phyloP scores from a whole-genome alignment of 768 basidiomycete genomes.

The Leccinum uliginosum region DNA sequence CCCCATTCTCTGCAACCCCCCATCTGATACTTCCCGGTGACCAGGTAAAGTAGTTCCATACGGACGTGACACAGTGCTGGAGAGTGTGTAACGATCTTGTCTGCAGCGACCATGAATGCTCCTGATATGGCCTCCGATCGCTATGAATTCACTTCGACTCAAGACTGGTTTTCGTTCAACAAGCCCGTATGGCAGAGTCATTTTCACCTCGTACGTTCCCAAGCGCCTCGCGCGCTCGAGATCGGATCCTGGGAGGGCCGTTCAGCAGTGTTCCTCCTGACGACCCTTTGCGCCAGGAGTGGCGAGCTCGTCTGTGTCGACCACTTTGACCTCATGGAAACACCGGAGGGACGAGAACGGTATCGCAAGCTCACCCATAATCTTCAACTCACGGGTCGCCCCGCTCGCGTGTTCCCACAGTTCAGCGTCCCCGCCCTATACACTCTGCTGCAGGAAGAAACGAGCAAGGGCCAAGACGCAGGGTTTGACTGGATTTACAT shows the following conservation, averaged over 20 bases:
- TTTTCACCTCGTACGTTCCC: conserved; percentile 35
- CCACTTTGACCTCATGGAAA: conserved; percentile 52
- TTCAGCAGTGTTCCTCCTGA: conserved; percentile 52
- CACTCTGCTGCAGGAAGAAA: conserved; percentile 45
- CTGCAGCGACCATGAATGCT: conserved; percentile 13
- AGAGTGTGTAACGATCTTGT: neutral
- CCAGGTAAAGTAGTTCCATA: neutral
- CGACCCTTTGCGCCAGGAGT: conserved; percentile 39
- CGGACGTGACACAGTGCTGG: neutral
- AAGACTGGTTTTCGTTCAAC: conserved; percentile 55
- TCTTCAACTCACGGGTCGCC: conserved; percentile 40
- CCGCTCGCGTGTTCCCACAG: conserved; percentile 42
- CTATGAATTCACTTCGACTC: conserved; percentile 46
- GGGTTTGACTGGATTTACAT: conserved; percentile 61
- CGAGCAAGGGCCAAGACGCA: conserved; percentile 20
- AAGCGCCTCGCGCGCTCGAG: conserved; percentile 46
- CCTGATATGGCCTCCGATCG: conserved; percentile 1
- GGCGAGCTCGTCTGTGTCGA: conserved; percentile 53
- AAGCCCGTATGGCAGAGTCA: conserved; percentile 40
- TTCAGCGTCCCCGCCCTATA: conserved; percentile 53
- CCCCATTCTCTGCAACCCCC: neutral
- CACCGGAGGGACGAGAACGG: conserved; percentile 45
- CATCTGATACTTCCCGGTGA: neutral
- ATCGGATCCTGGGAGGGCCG: conserved; percentile 65
- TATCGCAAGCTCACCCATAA: conserved; percentile 44